Evolutionary conservation across 495 filamentous ascomycete genomes (phyloP).

Genomic region (Hyaloscypha variabilis): DNA sequence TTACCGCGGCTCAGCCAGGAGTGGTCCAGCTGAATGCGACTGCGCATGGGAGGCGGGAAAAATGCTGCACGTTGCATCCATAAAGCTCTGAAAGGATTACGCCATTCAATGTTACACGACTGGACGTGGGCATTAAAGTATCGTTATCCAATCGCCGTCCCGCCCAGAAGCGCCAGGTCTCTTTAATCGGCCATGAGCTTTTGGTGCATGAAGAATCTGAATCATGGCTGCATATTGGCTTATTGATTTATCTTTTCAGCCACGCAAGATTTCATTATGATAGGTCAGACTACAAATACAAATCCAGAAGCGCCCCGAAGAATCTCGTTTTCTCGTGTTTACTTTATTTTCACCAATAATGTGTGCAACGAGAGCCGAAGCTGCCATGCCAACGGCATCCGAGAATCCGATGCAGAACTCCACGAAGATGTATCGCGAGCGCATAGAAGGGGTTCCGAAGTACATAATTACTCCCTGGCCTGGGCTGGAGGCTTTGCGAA

Average conservation of each 20-base stretch:
- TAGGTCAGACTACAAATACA: too few relatives aligned
- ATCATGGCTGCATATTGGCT: neutral
- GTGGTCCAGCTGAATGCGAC: too few relatives aligned
- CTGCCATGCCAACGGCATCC: neutral
- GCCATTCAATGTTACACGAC: too few relatives aligned
- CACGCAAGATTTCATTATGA: neutral
- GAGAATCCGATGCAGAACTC: neutral
- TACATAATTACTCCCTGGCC: slow-evolving; percentile 9
- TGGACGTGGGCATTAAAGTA: too few relatives aligned
- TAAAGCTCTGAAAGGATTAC: too few relatives aligned
- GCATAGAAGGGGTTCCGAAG: neutral
- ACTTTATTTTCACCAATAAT: neutral
- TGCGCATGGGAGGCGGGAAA: too few relatives aligned
- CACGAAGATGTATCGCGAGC: neutral
- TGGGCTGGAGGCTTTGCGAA: neutral
- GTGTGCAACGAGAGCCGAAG: neutral
- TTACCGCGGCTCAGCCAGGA: too few relatives aligned
- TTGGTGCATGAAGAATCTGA: neutral
- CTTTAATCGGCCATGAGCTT: too few relatives aligned
- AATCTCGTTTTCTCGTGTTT: neutral
- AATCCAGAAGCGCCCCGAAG: neutral
- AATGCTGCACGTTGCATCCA: too few relatives aligned
- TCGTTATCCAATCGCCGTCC: neutral
- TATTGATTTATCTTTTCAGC: neutral
- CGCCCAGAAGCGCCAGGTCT: neutral